A percentile compares a stretch with the other conserved stretches of the same genome.
phyloP scores from a whole-genome alignment of 257 asterid species.

The Asclepias syriaca region DNA sequence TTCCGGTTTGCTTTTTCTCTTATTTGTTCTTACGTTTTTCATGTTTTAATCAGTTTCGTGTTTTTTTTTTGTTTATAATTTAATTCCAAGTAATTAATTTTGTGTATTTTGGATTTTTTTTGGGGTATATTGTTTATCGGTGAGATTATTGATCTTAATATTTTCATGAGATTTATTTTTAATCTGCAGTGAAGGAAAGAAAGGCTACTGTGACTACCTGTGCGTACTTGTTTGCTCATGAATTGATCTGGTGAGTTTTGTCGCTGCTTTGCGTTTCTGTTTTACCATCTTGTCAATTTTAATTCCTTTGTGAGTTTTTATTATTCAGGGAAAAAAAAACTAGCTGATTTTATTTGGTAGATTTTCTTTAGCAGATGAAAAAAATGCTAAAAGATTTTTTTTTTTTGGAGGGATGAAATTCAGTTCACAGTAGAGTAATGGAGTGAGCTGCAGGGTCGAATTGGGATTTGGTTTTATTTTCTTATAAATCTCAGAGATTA shows the following conservation, averaged over 20 bases:
- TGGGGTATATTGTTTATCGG: neutral
- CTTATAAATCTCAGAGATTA: neutral
- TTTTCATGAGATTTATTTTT: neutral
- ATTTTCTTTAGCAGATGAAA: neutral
- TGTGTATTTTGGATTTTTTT: neutral
- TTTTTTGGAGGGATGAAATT: neutral
- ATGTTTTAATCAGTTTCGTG: neutral
- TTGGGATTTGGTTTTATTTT: neutral
- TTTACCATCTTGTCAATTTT: neutral
- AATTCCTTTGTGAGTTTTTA: neutral
- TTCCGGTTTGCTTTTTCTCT: neutral
- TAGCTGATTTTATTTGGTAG: neutral
- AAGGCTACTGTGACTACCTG: neutral
- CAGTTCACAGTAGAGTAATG: neutral
- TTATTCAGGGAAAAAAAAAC: neutral
- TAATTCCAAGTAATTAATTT: neutral
- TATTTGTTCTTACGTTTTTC: neutral
- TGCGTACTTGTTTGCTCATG: neutral
- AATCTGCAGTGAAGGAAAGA: neutral
- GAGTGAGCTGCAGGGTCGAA: neutral
- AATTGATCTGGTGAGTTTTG: constrained; percentile 3
- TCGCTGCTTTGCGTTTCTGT: neutral
- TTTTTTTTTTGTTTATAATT: neutral
- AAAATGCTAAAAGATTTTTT: neutral
- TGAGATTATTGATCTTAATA: neutral